Evolutionary conservation across 2,329 filamentous ascomycete species (phyloP).

Genomic region (Parafenestella ontariensis): DNA sequence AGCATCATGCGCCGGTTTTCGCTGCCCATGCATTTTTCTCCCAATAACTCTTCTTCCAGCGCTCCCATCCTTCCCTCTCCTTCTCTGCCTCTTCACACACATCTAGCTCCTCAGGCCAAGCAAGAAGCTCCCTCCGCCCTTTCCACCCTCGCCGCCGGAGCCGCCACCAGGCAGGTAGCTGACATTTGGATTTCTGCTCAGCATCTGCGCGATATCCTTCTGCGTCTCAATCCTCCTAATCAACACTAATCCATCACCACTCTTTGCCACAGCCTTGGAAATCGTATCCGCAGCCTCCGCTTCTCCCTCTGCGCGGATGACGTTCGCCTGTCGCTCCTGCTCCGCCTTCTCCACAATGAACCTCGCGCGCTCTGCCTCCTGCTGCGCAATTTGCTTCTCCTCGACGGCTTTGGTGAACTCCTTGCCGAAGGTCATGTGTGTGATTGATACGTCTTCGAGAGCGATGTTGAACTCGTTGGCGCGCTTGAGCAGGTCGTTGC

Average conservation of each 20-base stretch:
- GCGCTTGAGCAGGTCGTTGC: conserved; percentile 87
- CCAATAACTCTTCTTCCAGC: not conserved
- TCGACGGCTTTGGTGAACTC: conserved; percentile 99
- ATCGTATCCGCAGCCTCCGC: conserved; percentile 97
- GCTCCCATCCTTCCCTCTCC: not conserved
- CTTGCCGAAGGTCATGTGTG: conserved; percentile 99
- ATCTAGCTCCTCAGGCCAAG: conserved; percentile 65
- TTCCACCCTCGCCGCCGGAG: conserved; percentile 62
- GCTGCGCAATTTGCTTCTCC: conserved; percentile 99
- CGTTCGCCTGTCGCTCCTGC: conserved; percentile 98
- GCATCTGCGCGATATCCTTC: conserved; percentile 90
- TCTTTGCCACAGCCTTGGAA: conserved; percentile 89
- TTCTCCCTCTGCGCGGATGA: conserved; percentile 97
- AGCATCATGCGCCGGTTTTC: conserved; percentile 21
- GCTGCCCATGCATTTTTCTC: conserved; percentile 33
- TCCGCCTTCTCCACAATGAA: conserved; percentile 99
- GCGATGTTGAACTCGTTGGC: conserved; percentile 98
- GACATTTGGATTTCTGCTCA: conserved; percentile 91
- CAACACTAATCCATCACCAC: conserved; percentile 90
- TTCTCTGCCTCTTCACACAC: conserved; percentile 4
- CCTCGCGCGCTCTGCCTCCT: conserved; percentile 94
- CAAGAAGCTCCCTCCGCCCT: conserved; percentile 69
- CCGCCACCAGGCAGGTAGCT: conserved; percentile 84
- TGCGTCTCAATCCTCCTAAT: conserved; percentile 97
- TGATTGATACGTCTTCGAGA: conserved; percentile 98